Evolutionary conservation across 2,329 filamentous ascomycete genomes (phyloP).

Genomic region (Tolypocladium nubicola): DNA sequence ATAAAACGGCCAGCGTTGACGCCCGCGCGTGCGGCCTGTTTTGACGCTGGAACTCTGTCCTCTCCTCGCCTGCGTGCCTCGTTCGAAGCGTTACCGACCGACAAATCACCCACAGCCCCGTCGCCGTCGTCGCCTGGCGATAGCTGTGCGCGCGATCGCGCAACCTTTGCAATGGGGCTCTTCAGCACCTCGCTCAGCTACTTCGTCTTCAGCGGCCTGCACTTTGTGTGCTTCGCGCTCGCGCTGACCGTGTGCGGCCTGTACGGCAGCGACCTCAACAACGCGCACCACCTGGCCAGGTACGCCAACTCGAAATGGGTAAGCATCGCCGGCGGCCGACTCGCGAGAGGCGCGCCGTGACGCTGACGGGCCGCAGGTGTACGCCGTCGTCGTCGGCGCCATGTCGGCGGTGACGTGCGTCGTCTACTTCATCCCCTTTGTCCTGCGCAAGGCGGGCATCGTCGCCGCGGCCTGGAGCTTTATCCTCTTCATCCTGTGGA

Average conservation of each 20-base stretch:
- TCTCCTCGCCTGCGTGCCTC: background rate
- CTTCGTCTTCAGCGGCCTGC: conserved; percentile 49
- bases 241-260: conserved; percentile 69
- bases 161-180: conserved; percentile 29
- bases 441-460: conserved; percentile 36
- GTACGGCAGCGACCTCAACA: conserved; percentile 59
- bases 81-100: background rate
- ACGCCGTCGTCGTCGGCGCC: conserved; percentile 59
- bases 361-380: conserved; percentile 36
- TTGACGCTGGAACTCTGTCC: background rate
- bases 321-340: conserved; percentile 13
- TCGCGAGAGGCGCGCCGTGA: background rate
- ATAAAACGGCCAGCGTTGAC: background rate
- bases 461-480: conserved; percentile 57
- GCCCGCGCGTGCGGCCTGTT: background rate
- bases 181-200: conserved; percentile 35
- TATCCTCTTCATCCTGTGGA: conserved; percentile 68
- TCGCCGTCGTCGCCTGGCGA: background rate
- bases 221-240: conserved; percentile 67
- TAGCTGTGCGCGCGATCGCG: background rate
- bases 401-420: conserved; percentile 55
- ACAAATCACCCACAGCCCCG: background rate
- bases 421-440: conserved; percentile 54
- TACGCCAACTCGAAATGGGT: conserved; percentile 62
- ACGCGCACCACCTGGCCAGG: conserved; percentile 35